Conservation (phyloP, 768 basidiomycete genomes). For the Ramaria rubella region DNA sequence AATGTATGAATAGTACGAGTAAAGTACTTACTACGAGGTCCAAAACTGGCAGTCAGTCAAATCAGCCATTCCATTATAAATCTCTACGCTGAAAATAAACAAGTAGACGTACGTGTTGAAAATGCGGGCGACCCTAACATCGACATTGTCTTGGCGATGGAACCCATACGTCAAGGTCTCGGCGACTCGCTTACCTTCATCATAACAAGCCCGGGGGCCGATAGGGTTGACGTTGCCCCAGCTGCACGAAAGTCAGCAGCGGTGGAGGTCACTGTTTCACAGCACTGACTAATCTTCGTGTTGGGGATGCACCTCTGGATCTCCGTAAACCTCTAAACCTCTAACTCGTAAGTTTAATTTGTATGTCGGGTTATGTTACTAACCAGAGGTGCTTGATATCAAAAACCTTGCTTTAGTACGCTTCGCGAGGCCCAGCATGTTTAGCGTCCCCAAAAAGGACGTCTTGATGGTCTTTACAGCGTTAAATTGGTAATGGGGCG, state of each 20-base stretch:
- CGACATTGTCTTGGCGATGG: conserved; percentile 89
- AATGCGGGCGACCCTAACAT: conserved; percentile 95
- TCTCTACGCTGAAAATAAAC: background rate
- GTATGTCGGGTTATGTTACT: conserved; percentile 15
- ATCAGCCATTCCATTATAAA: too few relatives aligned
- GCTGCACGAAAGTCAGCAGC: conserved; percentile 43
- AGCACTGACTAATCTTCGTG: conserved; percentile 81
- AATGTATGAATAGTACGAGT: conserved; percentile 4
- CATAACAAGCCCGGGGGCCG: conserved; percentile 98
- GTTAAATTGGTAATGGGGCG: conserved; percentile 97
- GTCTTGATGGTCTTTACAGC: conserved; percentile 98
- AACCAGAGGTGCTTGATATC: conserved; percentile 91
- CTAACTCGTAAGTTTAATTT: conserved; percentile 6
- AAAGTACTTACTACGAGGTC: conserved; percentile 58
- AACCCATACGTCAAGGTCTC: conserved; percentile 97
- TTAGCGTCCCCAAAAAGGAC: conserved; percentile 95
- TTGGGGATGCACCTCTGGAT: conserved; percentile 97
- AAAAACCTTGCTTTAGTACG: conserved; percentile 96
- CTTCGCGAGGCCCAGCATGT: conserved; percentile 98
- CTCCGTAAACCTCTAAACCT: conserved; percentile 88
- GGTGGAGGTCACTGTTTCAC: too few relatives aligned
- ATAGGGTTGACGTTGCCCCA: conserved; percentile 99
- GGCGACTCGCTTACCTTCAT: conserved; percentile 98
- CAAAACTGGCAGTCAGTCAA: conserved; percentile 16
- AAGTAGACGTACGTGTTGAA: conserved; percentile 80